Conservation (phyloP, 768 basidiomycete genomes). For the Leucocoprinus leucothites region DNA sequence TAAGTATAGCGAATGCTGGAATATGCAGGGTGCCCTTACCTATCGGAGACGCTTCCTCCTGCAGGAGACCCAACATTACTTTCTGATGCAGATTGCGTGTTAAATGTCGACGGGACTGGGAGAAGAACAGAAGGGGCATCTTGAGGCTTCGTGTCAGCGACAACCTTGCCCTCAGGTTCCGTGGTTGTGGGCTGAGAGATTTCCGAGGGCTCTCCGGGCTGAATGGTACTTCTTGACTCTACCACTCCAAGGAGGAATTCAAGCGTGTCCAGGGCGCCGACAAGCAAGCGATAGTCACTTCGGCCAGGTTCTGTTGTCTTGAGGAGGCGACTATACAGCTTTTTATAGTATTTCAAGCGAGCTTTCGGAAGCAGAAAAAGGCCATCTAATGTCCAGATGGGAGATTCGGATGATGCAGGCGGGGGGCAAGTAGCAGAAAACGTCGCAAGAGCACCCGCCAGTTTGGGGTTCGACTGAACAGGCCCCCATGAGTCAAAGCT, state of each 20-base stretch:
- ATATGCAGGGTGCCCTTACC: slow-evolving; percentile 36
- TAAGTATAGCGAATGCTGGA: not conserved
- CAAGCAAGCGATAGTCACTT: slow-evolving; percentile 80
- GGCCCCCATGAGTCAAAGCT: slow-evolving; percentile 87
- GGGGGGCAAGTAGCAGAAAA: slow-evolving; percentile 70
- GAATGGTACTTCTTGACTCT: slow-evolving; percentile 54
- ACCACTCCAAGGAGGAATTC: slow-evolving; percentile 67
- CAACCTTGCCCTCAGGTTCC: slow-evolving; percentile 53
- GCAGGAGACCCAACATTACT: slow-evolving; percentile 50
- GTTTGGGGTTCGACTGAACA: slow-evolving; percentile 70
- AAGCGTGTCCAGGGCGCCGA: slow-evolving; percentile 78
- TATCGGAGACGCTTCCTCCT: slow-evolving; percentile 47
- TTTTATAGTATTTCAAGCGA: slow-evolving; percentile 89
- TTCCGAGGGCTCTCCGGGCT: slow-evolving; percentile 39
- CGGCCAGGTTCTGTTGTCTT: slow-evolving; percentile 84
- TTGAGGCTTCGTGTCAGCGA: slow-evolving; percentile 48
- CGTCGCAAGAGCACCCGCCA: slow-evolving; percentile 60
- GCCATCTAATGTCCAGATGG: slow-evolving; percentile 80
- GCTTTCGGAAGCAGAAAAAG: slow-evolving; percentile 85
- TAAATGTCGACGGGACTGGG: slow-evolving; percentile 18
- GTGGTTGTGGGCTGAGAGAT: slow-evolving; percentile 17
- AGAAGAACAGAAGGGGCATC: slow-evolving; percentile 20
- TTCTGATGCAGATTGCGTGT: slow-evolving; percentile 29
- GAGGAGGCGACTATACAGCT: slow-evolving; percentile 80
- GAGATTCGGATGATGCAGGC: slow-evolving; percentile 40